Evolutionary conservation across 176 grass and related monocot genomes (phyloP).

Genomic region (Dactylis glomerata): DNA sequence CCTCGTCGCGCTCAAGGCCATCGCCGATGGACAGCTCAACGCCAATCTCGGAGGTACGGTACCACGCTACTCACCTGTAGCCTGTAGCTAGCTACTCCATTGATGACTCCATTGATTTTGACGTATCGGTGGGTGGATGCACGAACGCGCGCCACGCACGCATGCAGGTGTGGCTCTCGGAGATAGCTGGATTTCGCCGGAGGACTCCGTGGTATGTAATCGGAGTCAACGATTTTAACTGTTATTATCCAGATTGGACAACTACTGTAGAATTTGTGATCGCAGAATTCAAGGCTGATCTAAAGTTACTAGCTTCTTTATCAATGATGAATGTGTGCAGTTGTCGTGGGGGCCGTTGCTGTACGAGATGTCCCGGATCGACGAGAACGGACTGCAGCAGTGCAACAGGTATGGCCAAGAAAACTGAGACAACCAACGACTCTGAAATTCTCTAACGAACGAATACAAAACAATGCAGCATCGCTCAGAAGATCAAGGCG

Average conservation of each 20-base stretch:
- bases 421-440: not conserved
- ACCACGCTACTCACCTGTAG: not conserved
- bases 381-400: slow-evolving; percentile 41
- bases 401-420: slow-evolving; percentile 34
- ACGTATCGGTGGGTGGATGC: not conserved
- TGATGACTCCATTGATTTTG: not conserved
- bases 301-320: too few species aligned
- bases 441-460: not conserved
- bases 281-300: too few species aligned
- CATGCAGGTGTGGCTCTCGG: slow-evolving; percentile 66
- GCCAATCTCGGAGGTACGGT: slow-evolving; percentile 56
- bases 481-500: slow-evolving; percentile 52
- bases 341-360: slow-evolving; percentile 70
- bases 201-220: slow-evolving; percentile 67
- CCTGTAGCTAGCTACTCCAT: not conserved
- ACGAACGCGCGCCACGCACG: not conserved
- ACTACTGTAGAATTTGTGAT: not conserved
- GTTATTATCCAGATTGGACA: too few species aligned
- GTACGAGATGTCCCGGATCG: slow-evolving; percentile 68
- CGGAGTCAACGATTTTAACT: not conserved
- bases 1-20: slow-evolving; percentile 52
- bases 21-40: slow-evolving; percentile 29
- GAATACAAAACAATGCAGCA: not conserved
- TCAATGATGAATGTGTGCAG: not conserved
- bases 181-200: slow-evolving; percentile 87